Evolutionary conservation across 768 basidiomycete genomes (phyloP).

Genomic region (Lentinula boryana): DNA sequence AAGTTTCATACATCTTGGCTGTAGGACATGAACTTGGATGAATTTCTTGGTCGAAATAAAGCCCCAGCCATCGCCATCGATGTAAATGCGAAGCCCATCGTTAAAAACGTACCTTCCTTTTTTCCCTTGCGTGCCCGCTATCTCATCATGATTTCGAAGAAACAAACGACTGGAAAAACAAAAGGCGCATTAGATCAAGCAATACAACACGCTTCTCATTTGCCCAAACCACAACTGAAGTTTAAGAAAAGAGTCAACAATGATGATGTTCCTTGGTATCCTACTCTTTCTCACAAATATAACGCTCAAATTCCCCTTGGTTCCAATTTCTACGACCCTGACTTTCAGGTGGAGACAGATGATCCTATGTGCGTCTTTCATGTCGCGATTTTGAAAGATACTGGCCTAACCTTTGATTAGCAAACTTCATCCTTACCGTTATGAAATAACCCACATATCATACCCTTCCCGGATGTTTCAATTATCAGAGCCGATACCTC

Average conservation of each 20-base stretch:
- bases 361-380: background rate
- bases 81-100: constrained; percentile 12
- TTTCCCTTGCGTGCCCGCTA: background rate
- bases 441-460: constrained; percentile 71
- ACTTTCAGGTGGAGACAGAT: constrained; percentile 18
- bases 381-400: constrained; percentile 8
- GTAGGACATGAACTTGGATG: constrained; percentile 81
- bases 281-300: constrained; percentile 69
- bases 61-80: constrained; percentile 59
- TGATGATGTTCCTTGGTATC: constrained; percentile 56
- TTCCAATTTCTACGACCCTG: constrained; percentile 38
- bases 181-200: constrained; percentile 50
- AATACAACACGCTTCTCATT: constrained; percentile 67
- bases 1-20: background rate
- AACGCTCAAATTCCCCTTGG: constrained; percentile 83
- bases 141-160: constrained; percentile 21
- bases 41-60: constrained; percentile 65
- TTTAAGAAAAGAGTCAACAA: constrained; percentile 65
- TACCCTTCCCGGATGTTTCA: constrained; percentile 70
- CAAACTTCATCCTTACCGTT: constrained; percentile 71
- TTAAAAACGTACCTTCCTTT: constrained; percentile 25
- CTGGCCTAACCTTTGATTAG: constrained; percentile 13
- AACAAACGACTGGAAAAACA: constrained; percentile 15
- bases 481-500: constrained; percentile 40
- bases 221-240: constrained; percentile 75